Conservation (phyloP, 1,284 basidiomycete species). For the Rhodofomes roseus region DNA sequence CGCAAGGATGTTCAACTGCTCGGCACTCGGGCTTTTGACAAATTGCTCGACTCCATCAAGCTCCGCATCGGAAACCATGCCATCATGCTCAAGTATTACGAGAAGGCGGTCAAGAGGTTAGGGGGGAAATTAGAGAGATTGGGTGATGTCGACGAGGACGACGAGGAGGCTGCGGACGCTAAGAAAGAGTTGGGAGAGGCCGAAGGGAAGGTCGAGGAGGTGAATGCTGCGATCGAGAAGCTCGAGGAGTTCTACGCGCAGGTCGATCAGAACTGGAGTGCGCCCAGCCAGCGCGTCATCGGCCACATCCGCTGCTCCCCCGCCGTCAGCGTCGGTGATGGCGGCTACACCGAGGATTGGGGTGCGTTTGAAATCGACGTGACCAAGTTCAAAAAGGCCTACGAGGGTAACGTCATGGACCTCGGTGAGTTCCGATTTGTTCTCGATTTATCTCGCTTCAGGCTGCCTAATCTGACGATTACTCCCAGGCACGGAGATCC, state of each 20-base stretch:
- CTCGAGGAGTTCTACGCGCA: slow-evolving; percentile 13
- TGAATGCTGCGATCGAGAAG: slow-evolving; percentile 8
- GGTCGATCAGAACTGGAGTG: slow-evolving; percentile 20
- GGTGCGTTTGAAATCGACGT: slow-evolving; percentile 14
- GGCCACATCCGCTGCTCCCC: slow-evolving; percentile 30
- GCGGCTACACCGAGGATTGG: slow-evolving; percentile 19
- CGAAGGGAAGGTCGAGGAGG: not conserved
- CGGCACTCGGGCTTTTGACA: slow-evolving; percentile 9
- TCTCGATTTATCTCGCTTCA: slow-evolving; percentile 17
- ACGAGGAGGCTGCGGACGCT: slow-evolving; percentile 6
- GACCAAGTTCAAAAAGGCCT: slow-evolving; percentile 13
- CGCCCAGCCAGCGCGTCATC: slow-evolving; percentile 23
- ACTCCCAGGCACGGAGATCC: slow-evolving; percentile 28
- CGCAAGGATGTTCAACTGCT: slow-evolving; percentile 11
- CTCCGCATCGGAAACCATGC: not conserved
- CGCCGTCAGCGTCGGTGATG: slow-evolving; percentile 15
- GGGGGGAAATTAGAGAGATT: not conserved
- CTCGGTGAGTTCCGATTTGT: slow-evolving; percentile 20
- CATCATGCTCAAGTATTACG: not conserved
- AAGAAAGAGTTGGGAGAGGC: not conserved
- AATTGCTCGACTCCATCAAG: slow-evolving; percentile 9
- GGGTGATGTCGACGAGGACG: slow-evolving; percentile 8
- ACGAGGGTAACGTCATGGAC: slow-evolving; percentile 18
- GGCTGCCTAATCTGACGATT: slow-evolving; percentile 19
- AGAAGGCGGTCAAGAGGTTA: slow-evolving; percentile 3